These are phyloP conservation scores for Calocera viscosa DNA, from an alignment of 768 basidiomycete genomes.

Conservation along the genomic window DNA sequence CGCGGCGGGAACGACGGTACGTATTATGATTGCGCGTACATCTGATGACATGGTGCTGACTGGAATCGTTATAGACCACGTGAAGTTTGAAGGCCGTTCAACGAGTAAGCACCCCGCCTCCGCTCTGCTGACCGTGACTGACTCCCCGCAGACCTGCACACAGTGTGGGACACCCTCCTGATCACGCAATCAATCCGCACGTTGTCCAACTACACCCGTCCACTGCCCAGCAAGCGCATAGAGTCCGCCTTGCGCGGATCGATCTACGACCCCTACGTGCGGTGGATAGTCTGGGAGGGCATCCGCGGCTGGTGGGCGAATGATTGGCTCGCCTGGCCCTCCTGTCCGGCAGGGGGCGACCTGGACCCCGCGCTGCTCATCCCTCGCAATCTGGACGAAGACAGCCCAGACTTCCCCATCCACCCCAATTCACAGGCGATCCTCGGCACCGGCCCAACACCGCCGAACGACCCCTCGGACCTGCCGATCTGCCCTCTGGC, in stretches of 20 bases:
- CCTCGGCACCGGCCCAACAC: not conserved
- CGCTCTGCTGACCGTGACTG: slow-evolving; percentile 8
- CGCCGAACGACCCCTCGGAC: slow-evolving; percentile 6
- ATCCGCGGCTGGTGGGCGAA: slow-evolving; percentile 53
- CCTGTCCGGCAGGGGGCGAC: slow-evolving; percentile 39
- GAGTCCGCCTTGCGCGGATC: slow-evolving; percentile 58
- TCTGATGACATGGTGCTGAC: not conserved
- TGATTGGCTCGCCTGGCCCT: slow-evolving; percentile 51
- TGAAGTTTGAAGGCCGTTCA: slow-evolving; percentile 54
- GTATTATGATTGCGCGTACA: slow-evolving; percentile 18
- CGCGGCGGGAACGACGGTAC: slow-evolving; percentile 69
- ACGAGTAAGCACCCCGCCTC: slow-evolving; percentile 43
- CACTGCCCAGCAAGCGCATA: slow-evolving; percentile 53
- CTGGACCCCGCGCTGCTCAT: slow-evolving; percentile 12
- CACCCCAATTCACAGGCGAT: not conserved
- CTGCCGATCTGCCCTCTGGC: slow-evolving; percentile 54
- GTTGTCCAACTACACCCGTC: slow-evolving; percentile 66
- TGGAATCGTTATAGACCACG: slow-evolving; percentile 34
- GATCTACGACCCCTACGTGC: slow-evolving; percentile 79
- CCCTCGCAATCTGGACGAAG: slow-evolving; percentile 36
- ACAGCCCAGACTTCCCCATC: slow-evolving; percentile 16
- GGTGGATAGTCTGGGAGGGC: slow-evolving; percentile 79
- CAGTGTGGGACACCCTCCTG: slow-evolving; percentile 73
- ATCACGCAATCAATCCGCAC: slow-evolving; percentile 71
- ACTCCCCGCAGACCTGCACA: slow-evolving; percentile 54